Evolutionary conservation across 441 rosid species (phyloP).

Genomic region (Pelargonium citronellum): DNA sequence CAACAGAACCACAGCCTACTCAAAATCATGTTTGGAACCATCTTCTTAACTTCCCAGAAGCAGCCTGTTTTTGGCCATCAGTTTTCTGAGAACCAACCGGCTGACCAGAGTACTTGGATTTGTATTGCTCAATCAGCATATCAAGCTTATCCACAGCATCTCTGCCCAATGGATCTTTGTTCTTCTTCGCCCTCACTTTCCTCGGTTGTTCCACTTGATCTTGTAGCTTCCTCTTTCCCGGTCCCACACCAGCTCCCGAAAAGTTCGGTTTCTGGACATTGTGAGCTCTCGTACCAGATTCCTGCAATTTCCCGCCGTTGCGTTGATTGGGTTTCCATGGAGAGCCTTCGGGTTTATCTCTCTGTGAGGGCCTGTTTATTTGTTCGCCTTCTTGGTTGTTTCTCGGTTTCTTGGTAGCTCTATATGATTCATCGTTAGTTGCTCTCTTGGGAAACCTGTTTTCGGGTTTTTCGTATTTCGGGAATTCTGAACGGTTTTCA

Average conservation of each 20-base stretch:
- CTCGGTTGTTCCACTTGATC: conserved; percentile 23
- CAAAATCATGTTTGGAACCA: conserved; percentile 55
- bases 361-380: conserved; percentile 21
- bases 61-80: conserved; percentile 35
- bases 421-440: conserved; percentile 14
- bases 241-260: conserved; percentile 19
- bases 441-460: conserved; percentile 18
- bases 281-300: conserved; percentile 20
- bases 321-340: conserved; percentile 19
- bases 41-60: conserved; percentile 45
- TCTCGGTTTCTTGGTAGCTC: conserved; percentile 41
- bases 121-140: conserved; percentile 60
- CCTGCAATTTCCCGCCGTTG: conserved; percentile 18
- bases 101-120: conserved; percentile 53
- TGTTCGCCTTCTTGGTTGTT: conserved; percentile 26
- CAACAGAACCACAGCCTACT: conserved; percentile 5
- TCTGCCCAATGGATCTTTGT: conserved; percentile 37
- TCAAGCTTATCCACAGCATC: conserved; percentile 66
- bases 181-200: conserved; percentile 41
- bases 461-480: conserved; percentile 12
- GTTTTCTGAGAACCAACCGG: conserved; percentile 33
- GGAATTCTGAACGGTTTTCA: conserved; percentile 15
- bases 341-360: conserved; percentile 25
- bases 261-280: conserved; percentile 17
- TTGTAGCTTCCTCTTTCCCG: conserved; percentile 37